These are phyloP conservation scores for Rhizopogon vesiculosus DNA, from an alignment of 768 basidiomycete species.

Conservation along the genomic window DNA sequence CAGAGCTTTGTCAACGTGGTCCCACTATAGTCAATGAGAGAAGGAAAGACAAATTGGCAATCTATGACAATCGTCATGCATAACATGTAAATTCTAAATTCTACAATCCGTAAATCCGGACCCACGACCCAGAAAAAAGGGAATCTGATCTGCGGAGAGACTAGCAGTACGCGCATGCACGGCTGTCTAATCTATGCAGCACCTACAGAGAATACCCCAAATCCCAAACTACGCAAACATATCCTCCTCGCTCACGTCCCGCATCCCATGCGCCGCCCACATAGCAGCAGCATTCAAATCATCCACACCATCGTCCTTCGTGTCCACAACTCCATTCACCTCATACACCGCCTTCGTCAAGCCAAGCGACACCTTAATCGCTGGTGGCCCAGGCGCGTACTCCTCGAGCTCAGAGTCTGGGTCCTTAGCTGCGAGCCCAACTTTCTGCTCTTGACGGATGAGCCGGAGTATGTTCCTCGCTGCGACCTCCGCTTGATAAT, in stretches of 20 bases:
- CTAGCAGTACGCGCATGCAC: too few relatives aligned
- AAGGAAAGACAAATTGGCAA: too few relatives aligned
- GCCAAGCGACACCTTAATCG: slow-evolving; percentile 62
- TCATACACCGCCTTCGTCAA: slow-evolving; percentile 46
- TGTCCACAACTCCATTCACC: slow-evolving; percentile 38
- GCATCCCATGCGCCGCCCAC: slow-evolving; percentile 44
- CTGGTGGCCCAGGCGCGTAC: slow-evolving; percentile 44
- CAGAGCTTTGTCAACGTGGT: too few relatives aligned
- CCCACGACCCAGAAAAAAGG: too few relatives aligned
- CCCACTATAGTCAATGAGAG: too few relatives aligned
- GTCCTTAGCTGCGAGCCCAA: not conserved
- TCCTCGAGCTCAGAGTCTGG: slow-evolving; percentile 27
- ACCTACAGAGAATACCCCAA: too few relatives aligned
- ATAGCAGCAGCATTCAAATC: slow-evolving; percentile 44
- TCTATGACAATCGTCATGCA: too few relatives aligned
- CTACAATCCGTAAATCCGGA: too few relatives aligned
- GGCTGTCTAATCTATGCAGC: too few relatives aligned
- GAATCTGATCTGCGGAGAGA: too few relatives aligned
- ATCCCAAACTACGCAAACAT: slow-evolving; percentile 14
- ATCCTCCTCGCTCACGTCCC: slow-evolving; percentile 29
- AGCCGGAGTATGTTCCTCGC: slow-evolving; percentile 50
- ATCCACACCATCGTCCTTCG: slow-evolving; percentile 37
- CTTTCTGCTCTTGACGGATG: slow-evolving; percentile 22
- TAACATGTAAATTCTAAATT: too few relatives aligned
- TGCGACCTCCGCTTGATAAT: slow-evolving; percentile 47